Evolutionary conservation across 768 basidiomycete species (phyloP), one percentile per base, ranked within the genome.

Genomic region (Boletales sp.): DNA sequence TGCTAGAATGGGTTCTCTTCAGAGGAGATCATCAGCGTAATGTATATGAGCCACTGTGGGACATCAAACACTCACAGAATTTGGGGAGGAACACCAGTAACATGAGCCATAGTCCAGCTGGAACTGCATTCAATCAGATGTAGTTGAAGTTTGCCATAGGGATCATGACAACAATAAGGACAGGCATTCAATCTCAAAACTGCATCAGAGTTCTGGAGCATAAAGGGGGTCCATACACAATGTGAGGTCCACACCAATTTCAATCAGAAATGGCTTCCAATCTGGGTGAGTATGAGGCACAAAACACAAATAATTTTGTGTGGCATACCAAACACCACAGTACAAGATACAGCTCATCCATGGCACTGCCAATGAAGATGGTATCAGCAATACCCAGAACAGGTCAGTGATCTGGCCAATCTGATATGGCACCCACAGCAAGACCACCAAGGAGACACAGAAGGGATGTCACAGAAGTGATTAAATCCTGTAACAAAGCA

Each of bases 111-210:
- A 88, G 49, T 3, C 67, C 82, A 2, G 86, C 83, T 1, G 87
- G 87, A 2, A 86, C 71, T 1, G 80, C 79, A 12, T 88, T 86
- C 2, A 91, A 70, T 4, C 87, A 90, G 14, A 88, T 86, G 4
- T 75, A 69, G 31, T 67, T 66, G 46, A 78, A 66, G 50, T 78
- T 76, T 50, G 74, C 78, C 56, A 86, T 72, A 0, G 90, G 92
- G 60, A 92, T 88, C 71, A 83, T 81, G 1, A 90, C 86, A 17
- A 90, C 87, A 62, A 90, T 91, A 46, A 90, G 71, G 11, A 87
- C 86, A 4, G 90, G 88, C 80, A 91, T 82, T 33, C 86, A 74
- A 5, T 88, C 90, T 5, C 88, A 75, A 21, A 86, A 73, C 7
- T 80, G 73, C 9, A 86, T 88, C 0, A 82, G 18, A 91, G 76